phyloP scores from a whole-genome alignment of 768 basidiomycete species.

The Lentinula sp. region DNA sequence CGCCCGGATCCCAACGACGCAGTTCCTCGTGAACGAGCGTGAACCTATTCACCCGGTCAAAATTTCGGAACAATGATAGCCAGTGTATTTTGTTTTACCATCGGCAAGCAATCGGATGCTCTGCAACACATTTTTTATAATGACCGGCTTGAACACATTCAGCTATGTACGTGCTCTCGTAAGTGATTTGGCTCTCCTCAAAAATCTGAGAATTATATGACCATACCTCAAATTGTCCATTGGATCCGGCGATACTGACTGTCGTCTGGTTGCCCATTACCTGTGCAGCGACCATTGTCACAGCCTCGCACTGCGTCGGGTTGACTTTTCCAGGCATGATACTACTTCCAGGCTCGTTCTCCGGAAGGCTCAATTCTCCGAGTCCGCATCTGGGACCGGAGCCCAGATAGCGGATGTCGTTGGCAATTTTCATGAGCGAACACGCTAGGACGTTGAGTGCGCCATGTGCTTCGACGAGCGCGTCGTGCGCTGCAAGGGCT shows the following conservation, averaged over 20 bases:
- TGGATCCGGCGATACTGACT: slow-evolving; percentile 88
- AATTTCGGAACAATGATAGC: not conserved
- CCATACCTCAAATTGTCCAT: slow-evolving; percentile 92
- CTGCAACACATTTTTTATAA: slow-evolving; percentile 96
- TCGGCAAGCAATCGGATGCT: slow-evolving; percentile 92
- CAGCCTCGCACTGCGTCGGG: slow-evolving; percentile 97
- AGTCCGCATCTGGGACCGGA: slow-evolving; percentile 97
- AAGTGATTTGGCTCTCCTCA: not conserved
- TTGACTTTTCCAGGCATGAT: slow-evolving; percentile 99
- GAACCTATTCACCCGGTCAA: slow-evolving; percentile 44
- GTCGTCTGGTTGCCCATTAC: slow-evolving; percentile 97
- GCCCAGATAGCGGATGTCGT: slow-evolving; percentile 96
- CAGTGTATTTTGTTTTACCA: slow-evolving; percentile 37
- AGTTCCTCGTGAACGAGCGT: slow-evolving; percentile 95
- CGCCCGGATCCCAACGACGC: slow-evolving; percentile 92
- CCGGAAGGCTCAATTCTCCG: slow-evolving; percentile 89
- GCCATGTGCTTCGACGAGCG: slow-evolving; percentile 96
- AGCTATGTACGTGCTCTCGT: slow-evolving; percentile 39
- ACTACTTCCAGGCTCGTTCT: slow-evolving; percentile 98
- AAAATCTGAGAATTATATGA: not conserved
- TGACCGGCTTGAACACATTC: slow-evolving; percentile 99
- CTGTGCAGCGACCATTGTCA: slow-evolving; percentile 98
- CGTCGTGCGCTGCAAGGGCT: slow-evolving; percentile 96
- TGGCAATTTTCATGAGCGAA: slow-evolving; percentile 98
- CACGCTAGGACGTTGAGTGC: slow-evolving; percentile 93